Evolutionary conservation across 208 protist genomes (phyloP).

Genomic region (Spongospora subterranea): DNA sequence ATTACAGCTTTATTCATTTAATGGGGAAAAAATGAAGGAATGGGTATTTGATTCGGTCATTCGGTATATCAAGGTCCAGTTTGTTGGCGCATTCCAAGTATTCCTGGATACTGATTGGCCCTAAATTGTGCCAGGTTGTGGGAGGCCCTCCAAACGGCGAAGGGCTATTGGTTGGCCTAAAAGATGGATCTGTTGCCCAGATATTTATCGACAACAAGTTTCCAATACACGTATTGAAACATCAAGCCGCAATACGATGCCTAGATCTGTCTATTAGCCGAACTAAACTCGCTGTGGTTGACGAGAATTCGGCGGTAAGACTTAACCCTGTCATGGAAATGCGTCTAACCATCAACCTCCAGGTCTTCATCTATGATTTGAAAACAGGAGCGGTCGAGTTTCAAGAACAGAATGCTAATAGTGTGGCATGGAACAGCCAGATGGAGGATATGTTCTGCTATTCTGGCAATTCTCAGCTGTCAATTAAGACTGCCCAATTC

Average conservation of each 20-base stretch:
- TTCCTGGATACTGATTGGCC: neutral
- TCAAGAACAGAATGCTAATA: constrained; percentile 82
- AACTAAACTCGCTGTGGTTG: constrained; percentile 88
- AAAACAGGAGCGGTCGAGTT: constrained; percentile 85
- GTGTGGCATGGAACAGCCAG: constrained; percentile 90
- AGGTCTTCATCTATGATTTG: constrained; percentile 69
- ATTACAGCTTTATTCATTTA: constrained; percentile 67
- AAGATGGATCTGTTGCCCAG: constrained; percentile 85
- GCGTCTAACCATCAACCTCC: neutral
- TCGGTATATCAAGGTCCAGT: constrained; percentile 88
- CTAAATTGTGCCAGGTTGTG: constrained; percentile 58
- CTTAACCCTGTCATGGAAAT: constrained; percentile 77
- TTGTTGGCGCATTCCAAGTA: no score
- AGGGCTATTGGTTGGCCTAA: constrained; percentile 88
- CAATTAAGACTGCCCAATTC: constrained; percentile 89
- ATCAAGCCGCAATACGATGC: constrained; percentile 79
- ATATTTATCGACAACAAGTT: constrained; percentile 95
- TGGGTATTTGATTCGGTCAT: constrained; percentile 90
- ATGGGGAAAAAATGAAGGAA: constrained; percentile 76
- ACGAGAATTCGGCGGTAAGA: constrained; percentile 83
- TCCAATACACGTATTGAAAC: constrained; percentile 85
- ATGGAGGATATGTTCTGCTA: constrained; percentile 93
- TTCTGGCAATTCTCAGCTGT: constrained; percentile 80
- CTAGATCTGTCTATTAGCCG: constrained; percentile 82
- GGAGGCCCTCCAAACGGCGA: constrained; percentile 86